These are phyloP conservation scores for Funneliformis mosseae DNA, from an alignment of 192 early-diverging fungal species.

Conservation along the genomic window DNA sequence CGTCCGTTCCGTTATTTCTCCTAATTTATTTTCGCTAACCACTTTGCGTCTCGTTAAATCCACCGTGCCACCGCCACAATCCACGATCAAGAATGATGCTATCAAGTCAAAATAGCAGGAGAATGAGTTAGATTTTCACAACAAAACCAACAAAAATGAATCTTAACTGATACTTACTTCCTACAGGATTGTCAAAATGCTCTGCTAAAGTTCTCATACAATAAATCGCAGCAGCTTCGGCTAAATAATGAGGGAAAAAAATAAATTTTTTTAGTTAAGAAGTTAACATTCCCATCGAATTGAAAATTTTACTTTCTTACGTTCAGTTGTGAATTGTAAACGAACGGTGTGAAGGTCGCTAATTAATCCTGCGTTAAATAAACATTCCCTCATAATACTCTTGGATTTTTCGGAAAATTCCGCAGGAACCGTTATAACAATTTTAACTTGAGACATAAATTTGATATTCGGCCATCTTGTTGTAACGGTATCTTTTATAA, in stretches of 20 bases:
- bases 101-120: background rate
- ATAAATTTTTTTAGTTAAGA: background rate
- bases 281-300: background rate
- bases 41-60: slow-evolving; percentile 37
- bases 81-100: slow-evolving; percentile 30
- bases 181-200: background rate
- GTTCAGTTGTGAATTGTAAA: background rate
- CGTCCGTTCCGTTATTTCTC: slow-evolving; percentile 18
- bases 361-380: slow-evolving; percentile 50
- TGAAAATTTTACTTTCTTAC: background rate
- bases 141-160: background rate
- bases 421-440: slow-evolving; percentile 52
- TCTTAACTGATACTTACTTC: background rate
- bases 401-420: slow-evolving; percentile 59
- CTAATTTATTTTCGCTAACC: background rate
- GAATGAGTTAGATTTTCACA: background rate
- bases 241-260: background rate
- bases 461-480: slow-evolving; percentile 14
- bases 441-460: background rate
- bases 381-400: slow-evolving; percentile 54
- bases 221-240: slow-evolving; percentile 31
- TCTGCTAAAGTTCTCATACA: background rate
- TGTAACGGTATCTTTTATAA: slow-evolving; percentile 13
- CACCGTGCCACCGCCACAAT: slow-evolving; percentile 36
- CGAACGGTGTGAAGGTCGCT: background rate